Percentiles rank a stretch among this genome's conserved stretches.
Evolutionary conservation across 164 flowering plant genomes (phyloP).

Genomic region (Malania oleifera): DNA sequence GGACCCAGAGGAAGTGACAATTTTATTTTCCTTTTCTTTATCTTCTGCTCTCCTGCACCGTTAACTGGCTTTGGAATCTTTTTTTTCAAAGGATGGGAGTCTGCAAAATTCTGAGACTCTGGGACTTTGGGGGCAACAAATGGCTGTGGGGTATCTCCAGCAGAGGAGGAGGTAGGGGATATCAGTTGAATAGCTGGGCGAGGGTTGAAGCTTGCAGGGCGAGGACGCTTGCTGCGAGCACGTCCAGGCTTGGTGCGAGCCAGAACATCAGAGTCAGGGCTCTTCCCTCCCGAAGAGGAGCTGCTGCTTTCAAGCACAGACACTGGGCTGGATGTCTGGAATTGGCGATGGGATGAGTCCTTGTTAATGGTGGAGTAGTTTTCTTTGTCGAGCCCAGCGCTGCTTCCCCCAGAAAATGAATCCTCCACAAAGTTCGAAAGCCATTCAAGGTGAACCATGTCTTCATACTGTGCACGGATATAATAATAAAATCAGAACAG

Average conservation of each 20-base stretch:
- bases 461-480: conserved; percentile 59
- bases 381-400: conserved; percentile 37
- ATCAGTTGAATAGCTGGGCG: conserved; percentile 51
- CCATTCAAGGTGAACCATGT: conserved; percentile 87
- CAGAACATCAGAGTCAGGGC: conserved; percentile 29
- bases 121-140: conserved; percentile 18
- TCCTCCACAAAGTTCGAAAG: conserved; percentile 82
- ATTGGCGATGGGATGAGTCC: conserved; percentile 30
- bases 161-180: conserved; percentile 39
- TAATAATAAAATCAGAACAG: neutral
- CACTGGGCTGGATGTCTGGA: conserved; percentile 68
- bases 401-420: conserved; percentile 64
- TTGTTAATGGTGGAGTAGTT: conserved; percentile 16
- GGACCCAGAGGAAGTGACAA: conserved; percentile 18
- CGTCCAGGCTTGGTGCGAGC: conserved; percentile 32
- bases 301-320: conserved; percentile 90
- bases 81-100: conserved; percentile 35
- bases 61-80: conserved; percentile 29
- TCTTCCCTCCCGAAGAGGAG: conserved; percentile 49
- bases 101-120: conserved; percentile 46
- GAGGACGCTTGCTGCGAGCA: conserved; percentile 89
- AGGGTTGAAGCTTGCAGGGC: conserved; percentile 61
- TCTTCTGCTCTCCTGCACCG: conserved; percentile 26
- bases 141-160: conserved; percentile 17
- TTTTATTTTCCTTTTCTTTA: conserved; percentile 65